Conservation (phyloP, 1,284 basidiomycete species). For the Microbotryomycetes sp. region DNA sequence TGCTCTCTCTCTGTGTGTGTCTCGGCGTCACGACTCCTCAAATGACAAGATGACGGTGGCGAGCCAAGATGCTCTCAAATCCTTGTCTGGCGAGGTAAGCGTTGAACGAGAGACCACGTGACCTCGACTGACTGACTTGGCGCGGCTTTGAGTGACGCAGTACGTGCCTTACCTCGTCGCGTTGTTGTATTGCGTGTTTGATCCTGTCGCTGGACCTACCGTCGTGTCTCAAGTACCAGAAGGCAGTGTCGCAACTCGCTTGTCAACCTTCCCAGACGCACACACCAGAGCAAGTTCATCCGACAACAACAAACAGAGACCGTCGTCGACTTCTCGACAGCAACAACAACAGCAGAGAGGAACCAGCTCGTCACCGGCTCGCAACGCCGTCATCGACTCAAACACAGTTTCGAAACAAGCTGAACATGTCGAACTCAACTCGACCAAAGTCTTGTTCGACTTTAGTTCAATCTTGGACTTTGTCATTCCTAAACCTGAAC, state of each 20-base stretch:
- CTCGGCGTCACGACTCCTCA: neutral
- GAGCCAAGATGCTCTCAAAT: neutral
- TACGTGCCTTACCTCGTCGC: constrained; percentile 60
- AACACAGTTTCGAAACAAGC: constrained; percentile 14
- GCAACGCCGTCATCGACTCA: neutral
- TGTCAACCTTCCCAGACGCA: constrained; percentile 21
- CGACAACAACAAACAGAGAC: constrained; percentile 2
- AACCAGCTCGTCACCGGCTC: neutral
- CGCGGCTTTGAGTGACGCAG: neutral
- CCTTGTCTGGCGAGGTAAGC: neutral
- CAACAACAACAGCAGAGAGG: neutral
- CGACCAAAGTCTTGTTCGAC: constrained; percentile 60
- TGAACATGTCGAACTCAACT: constrained; percentile 4
- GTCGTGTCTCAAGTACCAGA: constrained; percentile 87
- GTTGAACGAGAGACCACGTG: neutral
- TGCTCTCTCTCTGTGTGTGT: too few species aligned
- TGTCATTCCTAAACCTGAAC: constrained; percentile 77
- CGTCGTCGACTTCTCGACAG: constrained; percentile 9
- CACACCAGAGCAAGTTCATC: neutral
- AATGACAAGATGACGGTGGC: neutral
- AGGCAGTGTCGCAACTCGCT: constrained; percentile 54
- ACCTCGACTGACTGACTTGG: neutral
- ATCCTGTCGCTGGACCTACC: constrained; percentile 70
- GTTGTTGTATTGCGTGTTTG: constrained; percentile 82
- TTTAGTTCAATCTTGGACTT: constrained; percentile 88